A percentile compares a stretch with the other conserved stretches of the same genome.
phyloP scores from a whole-genome alignment of 805 yeast genomes.

The Suhomyces pyralidae region DNA sequence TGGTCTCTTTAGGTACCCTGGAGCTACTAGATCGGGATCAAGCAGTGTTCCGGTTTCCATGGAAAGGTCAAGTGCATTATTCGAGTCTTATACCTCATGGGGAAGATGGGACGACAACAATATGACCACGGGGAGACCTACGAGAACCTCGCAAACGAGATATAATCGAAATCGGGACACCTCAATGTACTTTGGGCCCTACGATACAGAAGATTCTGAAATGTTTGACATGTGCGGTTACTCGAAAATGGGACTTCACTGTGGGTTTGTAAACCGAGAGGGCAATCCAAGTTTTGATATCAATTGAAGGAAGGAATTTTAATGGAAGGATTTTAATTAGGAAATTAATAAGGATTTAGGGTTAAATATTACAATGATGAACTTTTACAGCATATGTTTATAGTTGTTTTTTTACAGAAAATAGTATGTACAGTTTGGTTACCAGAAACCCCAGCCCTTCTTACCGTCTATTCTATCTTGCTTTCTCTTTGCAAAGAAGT shows the following conservation, averaged over 20 bases:
- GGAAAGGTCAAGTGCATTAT: not conserved
- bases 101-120: not conserved
- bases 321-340: not conserved
- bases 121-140: not conserved
- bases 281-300: constrained; percentile 2
- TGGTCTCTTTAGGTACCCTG: constrained; percentile 2
- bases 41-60: not conserved
- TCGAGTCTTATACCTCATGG: not conserved
- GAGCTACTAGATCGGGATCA: not conserved
- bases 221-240: constrained; percentile 1
- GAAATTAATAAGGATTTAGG: not conserved
- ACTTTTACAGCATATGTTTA: not conserved
- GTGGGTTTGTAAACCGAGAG: not conserved
- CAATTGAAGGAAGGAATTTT: not conserved
- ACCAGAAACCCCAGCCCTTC: constrained; percentile 46
- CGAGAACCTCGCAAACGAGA: not conserved
- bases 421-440: not conserved
- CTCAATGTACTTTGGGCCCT: not conserved
- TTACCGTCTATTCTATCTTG: constrained; percentile 35
- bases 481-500: constrained; percentile 36
- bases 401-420: not conserved
- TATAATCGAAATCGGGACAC: not conserved
- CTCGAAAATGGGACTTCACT: not conserved
- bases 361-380: not conserved
- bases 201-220: not conserved